Base-by-base conservation (phyloP, 495 filamentous ascomycete species). In the Lasiosphaeria ovina region DNA sequence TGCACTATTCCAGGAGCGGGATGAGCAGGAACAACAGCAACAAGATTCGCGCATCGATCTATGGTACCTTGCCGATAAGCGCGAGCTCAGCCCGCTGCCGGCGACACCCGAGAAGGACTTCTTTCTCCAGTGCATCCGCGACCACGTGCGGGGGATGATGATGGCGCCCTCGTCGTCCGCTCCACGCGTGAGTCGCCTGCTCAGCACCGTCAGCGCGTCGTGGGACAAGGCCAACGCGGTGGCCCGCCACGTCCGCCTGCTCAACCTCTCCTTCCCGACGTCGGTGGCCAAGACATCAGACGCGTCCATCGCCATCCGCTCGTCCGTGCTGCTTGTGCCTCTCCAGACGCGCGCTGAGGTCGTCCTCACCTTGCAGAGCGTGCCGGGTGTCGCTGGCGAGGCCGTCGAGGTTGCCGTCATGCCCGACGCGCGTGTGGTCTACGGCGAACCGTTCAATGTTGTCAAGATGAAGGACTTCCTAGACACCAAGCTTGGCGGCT, bases 381-480 rank as follows among this genome's bases (percentile, higher is more conserved):
- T 34, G 11, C 54, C 9, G 24, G 59, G 59, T 59, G 51, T 60
- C 44, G 62, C 52, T 3, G 62, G 17, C 11, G 54, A 52, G 9
- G 76, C 79, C 32, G 53, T 87, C 40, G 76, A 74, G n/a, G 76
- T 84, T n/a, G 69, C 66, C 0, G 70, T 83, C 6, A 55, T 58
- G 32, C 77, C 77, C 1, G 73, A 69, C 38, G 87, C 79, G 1
- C 72, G 69, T 54, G 82, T 89, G 3, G 78, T 84, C 6, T 91
- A 91, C 71, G 88, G 88, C 1, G 87, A 90, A 67, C 74, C 73
- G 57, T 87, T 88, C 62, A 85, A 84, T 52, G 79, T 78, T 67
- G 78, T 73, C 24, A 88, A 86, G 66, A 85, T 91, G 77, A 59
- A 60, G 34, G 84, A 87, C 52, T 89, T 87, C 60, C 64, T 89